These are phyloP conservation scores for Sonneratia caseolaris DNA, from an alignment of 345 rosid genomes.

Conservation along the genomic window DNA sequence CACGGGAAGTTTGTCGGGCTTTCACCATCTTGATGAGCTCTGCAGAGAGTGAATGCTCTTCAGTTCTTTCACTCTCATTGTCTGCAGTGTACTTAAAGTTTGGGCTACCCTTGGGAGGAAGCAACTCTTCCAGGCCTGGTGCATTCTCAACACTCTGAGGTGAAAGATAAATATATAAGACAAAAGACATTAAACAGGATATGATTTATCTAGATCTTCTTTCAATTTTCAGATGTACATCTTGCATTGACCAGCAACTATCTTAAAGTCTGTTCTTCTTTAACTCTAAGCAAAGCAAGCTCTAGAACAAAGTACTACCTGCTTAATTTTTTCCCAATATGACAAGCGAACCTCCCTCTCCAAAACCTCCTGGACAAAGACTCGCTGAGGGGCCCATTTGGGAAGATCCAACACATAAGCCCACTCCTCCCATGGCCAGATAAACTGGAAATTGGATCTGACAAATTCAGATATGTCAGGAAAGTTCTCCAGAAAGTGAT, in stretches of 20 bases:
- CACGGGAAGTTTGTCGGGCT: constrained; percentile 73
- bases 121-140: constrained; percentile 73
- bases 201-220: background rate
- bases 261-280: background rate
- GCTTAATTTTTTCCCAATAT: constrained; percentile 97
- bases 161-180: constrained; percentile 7
- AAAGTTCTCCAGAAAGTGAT: background rate
- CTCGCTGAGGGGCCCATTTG: constrained; percentile 97
- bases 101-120: constrained; percentile 76
- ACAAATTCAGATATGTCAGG: constrained; percentile 5
- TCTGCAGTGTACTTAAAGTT: constrained; percentile 53
- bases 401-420: constrained; percentile 90
- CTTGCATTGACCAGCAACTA: background rate
- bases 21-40: constrained; percentile 79
- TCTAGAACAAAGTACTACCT: constrained; percentile 33
- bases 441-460: constrained; percentile 97
- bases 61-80: constrained; percentile 64
- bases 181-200: background rate
- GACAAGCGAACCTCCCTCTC: constrained; percentile 96
- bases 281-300: constrained; percentile 10
- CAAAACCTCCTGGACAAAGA: constrained; percentile 93
- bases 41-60: constrained; percentile 53
- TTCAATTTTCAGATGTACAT: background rate
- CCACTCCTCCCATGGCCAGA: constrained; percentile 99
- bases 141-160: constrained; percentile 85